phyloP scores from a whole-genome alignment of 2,329 filamentous ascomycete genomes.

The Xylariaceae sp. region DNA sequence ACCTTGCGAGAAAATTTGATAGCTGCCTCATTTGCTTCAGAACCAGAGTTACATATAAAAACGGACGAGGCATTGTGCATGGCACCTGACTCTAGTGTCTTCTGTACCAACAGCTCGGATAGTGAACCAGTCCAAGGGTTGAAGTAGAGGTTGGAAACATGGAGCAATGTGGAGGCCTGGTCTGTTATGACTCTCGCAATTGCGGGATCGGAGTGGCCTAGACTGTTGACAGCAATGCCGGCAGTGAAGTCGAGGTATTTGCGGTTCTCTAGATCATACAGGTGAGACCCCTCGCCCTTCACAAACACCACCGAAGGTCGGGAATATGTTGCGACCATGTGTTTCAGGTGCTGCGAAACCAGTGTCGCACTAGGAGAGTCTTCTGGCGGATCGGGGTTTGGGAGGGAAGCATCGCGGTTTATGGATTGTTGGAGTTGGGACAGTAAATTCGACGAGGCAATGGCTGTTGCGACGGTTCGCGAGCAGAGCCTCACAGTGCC shows the following conservation, averaged over 20 bases:
- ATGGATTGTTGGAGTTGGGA: constrained; percentile 23
- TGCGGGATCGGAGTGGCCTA: constrained; percentile 85
- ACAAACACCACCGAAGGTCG: constrained; percentile 88
- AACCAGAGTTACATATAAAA: constrained; percentile 95
- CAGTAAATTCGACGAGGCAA: constrained; percentile 23
- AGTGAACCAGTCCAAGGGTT: constrained; percentile 92
- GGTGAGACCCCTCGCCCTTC: constrained; percentile 77
- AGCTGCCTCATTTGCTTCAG: constrained; percentile 95
- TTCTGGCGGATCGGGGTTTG: constrained; percentile 30
- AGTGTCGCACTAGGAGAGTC: constrained; percentile 59
- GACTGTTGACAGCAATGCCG: constrained; percentile 89
- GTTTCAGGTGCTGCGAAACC: constrained; percentile 71
- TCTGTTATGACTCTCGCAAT: constrained; percentile 71
- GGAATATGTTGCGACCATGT: constrained; percentile 94
- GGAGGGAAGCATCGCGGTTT: constrained; percentile 26
- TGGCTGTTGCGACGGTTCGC: constrained; percentile 16
- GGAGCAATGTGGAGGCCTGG: constrained; percentile 74
- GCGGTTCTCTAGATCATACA: constrained; percentile 87
- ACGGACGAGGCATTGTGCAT: constrained; percentile 78
- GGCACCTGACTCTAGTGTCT: constrained; percentile 71
- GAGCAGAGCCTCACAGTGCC: constrained; percentile 24
- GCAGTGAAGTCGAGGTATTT: constrained; percentile 93
- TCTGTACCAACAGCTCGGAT: constrained; percentile 78
- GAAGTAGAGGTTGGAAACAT: constrained; percentile 95
- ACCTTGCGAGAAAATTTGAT: constrained; percentile 96